These are phyloP conservation scores for Bertia moriformis DNA, from an alignment of 2,329 filamentous ascomycete genomes.

Conservation along the genomic window DNA sequence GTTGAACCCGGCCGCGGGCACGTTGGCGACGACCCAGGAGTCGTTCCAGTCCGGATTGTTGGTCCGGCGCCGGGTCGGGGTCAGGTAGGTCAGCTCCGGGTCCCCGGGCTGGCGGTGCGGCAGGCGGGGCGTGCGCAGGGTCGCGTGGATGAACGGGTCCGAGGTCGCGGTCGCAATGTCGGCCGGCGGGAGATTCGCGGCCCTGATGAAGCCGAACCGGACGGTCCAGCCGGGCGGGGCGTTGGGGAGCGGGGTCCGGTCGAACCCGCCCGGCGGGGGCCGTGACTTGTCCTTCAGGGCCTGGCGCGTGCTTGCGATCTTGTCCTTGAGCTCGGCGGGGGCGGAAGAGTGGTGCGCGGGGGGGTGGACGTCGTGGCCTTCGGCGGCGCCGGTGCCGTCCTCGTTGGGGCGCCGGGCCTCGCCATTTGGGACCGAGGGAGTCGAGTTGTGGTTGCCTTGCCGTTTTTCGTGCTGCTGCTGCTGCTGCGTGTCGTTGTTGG, in stretches of 20 bases:
- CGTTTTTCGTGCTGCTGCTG: too few relatives aligned
- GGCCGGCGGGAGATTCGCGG: constrained; percentile 66
- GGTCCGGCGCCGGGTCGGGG: constrained; percentile 57
- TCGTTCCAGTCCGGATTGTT: constrained; percentile 70
- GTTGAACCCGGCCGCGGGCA: constrained; percentile 66
- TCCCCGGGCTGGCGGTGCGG: constrained; percentile 75
- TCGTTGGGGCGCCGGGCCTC: too few relatives aligned
- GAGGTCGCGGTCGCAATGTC: constrained; percentile 54
- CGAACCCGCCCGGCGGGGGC: constrained; percentile 71
- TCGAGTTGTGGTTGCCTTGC: too few relatives aligned
- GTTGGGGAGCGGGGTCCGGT: constrained; percentile 61
- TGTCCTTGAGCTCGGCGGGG: constrained; percentile 15
- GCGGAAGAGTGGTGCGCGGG: too few relatives aligned
- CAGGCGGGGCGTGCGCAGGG: constrained; percentile 51
- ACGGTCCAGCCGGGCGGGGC: constrained; percentile 70
- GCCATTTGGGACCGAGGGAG: too few relatives aligned
- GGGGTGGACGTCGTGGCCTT: too few relatives aligned
- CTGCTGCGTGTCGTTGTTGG: too few relatives aligned
- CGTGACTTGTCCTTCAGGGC: constrained; percentile 14
- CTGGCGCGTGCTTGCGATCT: constrained; percentile 15
- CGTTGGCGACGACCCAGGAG: constrained; percentile 76
- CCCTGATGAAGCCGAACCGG: constrained; percentile 70
- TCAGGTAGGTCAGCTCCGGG: constrained; percentile 59
- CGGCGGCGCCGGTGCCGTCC: too few relatives aligned
- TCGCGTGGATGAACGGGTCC: constrained; percentile 69